Conservation (phyloP, 805 yeast species). For the Candida rishiriensis region DNA sequence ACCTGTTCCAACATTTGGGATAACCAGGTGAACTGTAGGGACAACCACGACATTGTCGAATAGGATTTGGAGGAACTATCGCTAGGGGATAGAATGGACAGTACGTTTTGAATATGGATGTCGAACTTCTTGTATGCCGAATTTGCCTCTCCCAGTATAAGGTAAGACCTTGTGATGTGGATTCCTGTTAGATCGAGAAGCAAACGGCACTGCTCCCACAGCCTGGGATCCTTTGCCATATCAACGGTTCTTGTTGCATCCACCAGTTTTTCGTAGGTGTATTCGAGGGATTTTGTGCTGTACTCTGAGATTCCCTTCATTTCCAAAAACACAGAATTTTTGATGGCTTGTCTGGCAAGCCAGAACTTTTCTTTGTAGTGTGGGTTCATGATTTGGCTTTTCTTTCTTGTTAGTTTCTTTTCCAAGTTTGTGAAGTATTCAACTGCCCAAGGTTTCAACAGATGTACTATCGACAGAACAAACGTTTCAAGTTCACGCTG, state of each 20-base stretch:
- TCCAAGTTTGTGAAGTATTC: slow-evolving; percentile 43
- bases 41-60: slow-evolving; percentile 47
- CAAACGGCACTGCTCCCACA: slow-evolving; percentile 42
- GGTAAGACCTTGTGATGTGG: slow-evolving; percentile 56
- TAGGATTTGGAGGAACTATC: slow-evolving; percentile 18
- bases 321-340: slow-evolving; percentile 47
- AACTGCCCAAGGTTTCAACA: slow-evolving; percentile 35
- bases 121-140: slow-evolving; percentile 60
- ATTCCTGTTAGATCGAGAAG: slow-evolving; percentile 58
- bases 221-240: slow-evolving; percentile 16
- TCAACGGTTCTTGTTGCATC: slow-evolving; percentile 30
- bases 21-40: slow-evolving; percentile 61
- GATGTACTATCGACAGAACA: slow-evolving; percentile 34
- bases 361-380: slow-evolving; percentile 29
- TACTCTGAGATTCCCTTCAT: slow-evolving; percentile 41
- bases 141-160: slow-evolving; percentile 55
- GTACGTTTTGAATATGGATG: slow-evolving; percentile 54
- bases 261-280: slow-evolving; percentile 48
- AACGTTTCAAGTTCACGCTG: slow-evolving; percentile 38
- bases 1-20: slow-evolving; percentile 51
- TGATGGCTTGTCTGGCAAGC: slow-evolving; percentile 48
- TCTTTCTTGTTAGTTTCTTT: slow-evolving; percentile 36
- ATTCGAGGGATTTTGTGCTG: slow-evolving; percentile 47
- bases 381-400: slow-evolving; percentile 29
- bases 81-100: slow-evolving; percentile 31